Evolutionary conservation across 352 stramenopile species (phyloP).

Genomic region (Phytophthora colocasiae): DNA sequence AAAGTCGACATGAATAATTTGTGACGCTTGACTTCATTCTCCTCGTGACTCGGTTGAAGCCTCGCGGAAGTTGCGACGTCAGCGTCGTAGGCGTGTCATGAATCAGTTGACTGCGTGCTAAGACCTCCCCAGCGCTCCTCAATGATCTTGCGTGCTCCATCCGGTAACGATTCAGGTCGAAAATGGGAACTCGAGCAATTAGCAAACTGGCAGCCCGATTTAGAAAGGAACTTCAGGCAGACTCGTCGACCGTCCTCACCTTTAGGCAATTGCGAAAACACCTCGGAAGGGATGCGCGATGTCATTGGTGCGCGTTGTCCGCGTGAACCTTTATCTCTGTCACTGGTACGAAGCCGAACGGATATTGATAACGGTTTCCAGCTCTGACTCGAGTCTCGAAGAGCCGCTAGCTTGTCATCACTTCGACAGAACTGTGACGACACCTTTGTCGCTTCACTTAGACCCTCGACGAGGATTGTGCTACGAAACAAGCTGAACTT

Average conservation of each 20-base stretch:
- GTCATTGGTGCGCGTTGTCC: not conserved
- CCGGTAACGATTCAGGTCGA: not conserved
- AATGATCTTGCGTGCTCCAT: conserved; percentile 1
- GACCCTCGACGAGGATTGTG: not conserved
- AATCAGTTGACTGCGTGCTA: not conserved
- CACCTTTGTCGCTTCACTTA: not conserved
- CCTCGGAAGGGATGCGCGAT: not conserved
- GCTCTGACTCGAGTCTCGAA: conserved; percentile 1
- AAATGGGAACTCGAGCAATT: conserved; percentile 22
- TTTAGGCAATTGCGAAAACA: not conserved
- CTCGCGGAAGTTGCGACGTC: too few relatives aligned
- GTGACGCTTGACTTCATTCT: too few relatives aligned
- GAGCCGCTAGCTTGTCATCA: conserved; percentile 17
- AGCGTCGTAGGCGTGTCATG: conserved; percentile 1
- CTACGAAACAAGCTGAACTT: conserved; percentile 25
- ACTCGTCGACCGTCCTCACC: conserved; percentile 1
- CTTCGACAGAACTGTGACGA: conserved; percentile 12
- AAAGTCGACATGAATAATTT: too few relatives aligned
- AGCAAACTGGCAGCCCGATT: not conserved
- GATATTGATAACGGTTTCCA: not conserved
- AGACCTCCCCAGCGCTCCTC: conserved; percentile 5
- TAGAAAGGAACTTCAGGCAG: conserved; percentile 16
- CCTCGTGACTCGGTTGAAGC: too few relatives aligned
- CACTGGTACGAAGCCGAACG: not conserved
- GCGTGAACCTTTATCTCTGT: not conserved